Evolutionary conservation across 2,329 filamentous ascomycete genomes (phyloP), one percentile per base, ranked within the genome.

Genomic region (Penicillium sp.): DNA sequence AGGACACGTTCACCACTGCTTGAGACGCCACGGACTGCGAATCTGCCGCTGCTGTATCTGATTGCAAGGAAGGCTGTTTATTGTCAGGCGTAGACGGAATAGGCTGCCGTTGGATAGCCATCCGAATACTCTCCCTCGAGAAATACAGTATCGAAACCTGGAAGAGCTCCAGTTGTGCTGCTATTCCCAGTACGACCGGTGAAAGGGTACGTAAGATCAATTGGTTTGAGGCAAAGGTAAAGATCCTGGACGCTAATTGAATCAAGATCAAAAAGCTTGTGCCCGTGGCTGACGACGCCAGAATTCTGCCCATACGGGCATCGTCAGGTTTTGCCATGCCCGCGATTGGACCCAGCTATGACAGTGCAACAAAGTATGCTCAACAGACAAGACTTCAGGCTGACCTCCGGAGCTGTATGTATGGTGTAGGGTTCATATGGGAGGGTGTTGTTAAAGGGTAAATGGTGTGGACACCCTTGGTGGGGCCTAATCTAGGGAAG

Each of bases 111-210:
- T 97, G 93, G 35, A 96, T 84, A 27, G 93, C 91, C n/a, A 96
- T 88, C 16, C 94, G 87, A 46, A 97, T 77, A 66, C 89, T 93
- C 75, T 99, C 94, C 38, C 94, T 84, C 0, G 94, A 89, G 68
- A 99, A 97, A 73, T 96, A 97, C 0, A 99, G 81, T n/a, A 95
- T 87, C 0, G 91, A 91, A 42, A 96, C 88, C 56, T 93, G 92
- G 72, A 92, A 97, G 1, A 97, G 85, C 66, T 99, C 94, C 3
- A 99, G 82, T 72, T 97, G 94, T 0, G 92, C 88, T 2, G 92
- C 88, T 6, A 96, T 80, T 6, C 93, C 94, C 1, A 99, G 82
- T 0, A 95, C 81, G 55, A 88, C 83, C 0, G 94, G 92, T 1
- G 91, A 96, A 42, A 97, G 79, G 70, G 89, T 93, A 35, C 93